These are phyloP conservation scores for Curvularia spicifera DNA, from an alignment of 2,329 filamentous ascomycete species.

Conservation along the genomic window DNA sequence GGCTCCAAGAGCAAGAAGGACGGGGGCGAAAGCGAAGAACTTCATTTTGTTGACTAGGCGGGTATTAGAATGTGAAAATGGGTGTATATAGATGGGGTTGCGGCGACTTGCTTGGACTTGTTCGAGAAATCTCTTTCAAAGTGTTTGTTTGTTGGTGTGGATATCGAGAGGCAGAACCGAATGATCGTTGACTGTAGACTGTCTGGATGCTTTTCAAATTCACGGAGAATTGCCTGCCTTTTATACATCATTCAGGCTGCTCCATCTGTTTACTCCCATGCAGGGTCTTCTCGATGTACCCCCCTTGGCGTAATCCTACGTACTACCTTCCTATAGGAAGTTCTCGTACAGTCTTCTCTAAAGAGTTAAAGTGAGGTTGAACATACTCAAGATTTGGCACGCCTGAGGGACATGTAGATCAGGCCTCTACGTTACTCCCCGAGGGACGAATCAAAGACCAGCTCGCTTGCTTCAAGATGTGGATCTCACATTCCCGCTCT, in stretches of 20 bases:
- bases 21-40: constrained; percentile 8
- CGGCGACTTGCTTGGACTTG: background rate
- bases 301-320: background rate
- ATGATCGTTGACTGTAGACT: background rate
- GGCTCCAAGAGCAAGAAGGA: constrained; percentile 8
- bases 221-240: background rate
- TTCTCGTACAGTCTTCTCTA: background rate
- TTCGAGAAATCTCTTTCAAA: background rate
- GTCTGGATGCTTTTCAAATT: background rate
- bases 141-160: background rate
- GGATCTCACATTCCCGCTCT: background rate
- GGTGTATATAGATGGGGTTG: background rate
- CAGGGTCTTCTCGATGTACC: background rate
- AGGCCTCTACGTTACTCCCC: background rate
- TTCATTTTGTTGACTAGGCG: constrained; percentile 7
- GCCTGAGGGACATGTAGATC: background rate
- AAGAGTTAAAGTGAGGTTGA: background rate
- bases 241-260: background rate
- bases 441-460: background rate
- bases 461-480: background rate
- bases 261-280: background rate
- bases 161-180: background rate
- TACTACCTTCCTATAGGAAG: background rate
- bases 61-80: background rate
- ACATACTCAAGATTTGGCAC: background rate